These are phyloP conservation scores for Cladorrhinum sp. DNA, from an alignment of 2,329 filamentous ascomycete species.

Conservation along the genomic window DNA sequence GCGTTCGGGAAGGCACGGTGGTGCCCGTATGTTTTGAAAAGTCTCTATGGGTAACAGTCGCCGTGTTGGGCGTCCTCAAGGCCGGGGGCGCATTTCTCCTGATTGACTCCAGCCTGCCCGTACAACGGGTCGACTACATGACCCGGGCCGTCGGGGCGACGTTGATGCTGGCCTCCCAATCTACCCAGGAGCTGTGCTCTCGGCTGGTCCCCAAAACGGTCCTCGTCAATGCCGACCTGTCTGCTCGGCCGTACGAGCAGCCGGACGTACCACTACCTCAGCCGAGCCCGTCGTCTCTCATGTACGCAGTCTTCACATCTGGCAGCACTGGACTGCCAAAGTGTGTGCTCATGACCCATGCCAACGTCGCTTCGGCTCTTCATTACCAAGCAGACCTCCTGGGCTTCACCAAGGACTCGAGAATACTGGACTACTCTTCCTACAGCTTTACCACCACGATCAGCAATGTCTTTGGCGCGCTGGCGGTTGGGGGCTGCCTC, in stretches of 20 bases:
- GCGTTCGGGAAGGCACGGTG: background rate
- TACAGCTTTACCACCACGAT: slow-evolving; percentile 43
- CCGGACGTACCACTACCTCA: slow-evolving; percentile 20
- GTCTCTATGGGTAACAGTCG: background rate
- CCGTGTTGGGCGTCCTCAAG: background rate
- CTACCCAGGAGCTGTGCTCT: background rate
- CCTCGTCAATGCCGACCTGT: background rate
- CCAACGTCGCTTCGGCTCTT: background rate
- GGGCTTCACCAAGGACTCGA: slow-evolving; percentile 37
- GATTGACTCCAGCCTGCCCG: background rate
- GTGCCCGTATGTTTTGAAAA: background rate
- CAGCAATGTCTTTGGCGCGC: slow-evolving; percentile 39
- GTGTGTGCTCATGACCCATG: slow-evolving; percentile 38
- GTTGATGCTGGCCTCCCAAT: background rate
- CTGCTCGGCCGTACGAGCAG: slow-evolving; percentile 16
- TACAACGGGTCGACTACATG: background rate
- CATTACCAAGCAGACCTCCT: slow-evolving; percentile 41
- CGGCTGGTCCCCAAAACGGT: slow-evolving; percentile 15
- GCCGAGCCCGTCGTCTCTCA: slow-evolving; percentile 18
- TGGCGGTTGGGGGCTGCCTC: slow-evolving; percentile 38
- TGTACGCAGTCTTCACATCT: slow-evolving; percentile 45
- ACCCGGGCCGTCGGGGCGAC: background rate
- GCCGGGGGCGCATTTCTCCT: background rate
- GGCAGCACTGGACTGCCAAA: slow-evolving; percentile 55
- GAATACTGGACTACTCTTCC: slow-evolving; percentile 31